Evolutionary conservation across 345 rosid species (phyloP).

Genomic region (Lepidium sativum): DNA sequence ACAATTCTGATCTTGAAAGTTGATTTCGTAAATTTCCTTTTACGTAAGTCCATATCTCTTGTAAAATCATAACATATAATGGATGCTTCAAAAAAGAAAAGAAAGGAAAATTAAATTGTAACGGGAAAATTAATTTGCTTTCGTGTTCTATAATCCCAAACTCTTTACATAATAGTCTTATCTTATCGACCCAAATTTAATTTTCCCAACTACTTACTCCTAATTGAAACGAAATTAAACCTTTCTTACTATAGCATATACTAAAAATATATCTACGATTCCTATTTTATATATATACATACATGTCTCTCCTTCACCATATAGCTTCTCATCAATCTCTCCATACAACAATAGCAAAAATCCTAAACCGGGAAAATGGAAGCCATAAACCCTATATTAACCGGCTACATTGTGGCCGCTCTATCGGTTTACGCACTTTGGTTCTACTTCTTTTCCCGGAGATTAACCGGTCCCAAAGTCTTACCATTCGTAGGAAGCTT

Average conservation of each 20-base stretch:
- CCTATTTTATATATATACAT: conserved; percentile 1
- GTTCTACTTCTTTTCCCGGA: conserved; percentile 60
- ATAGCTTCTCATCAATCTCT: conserved; percentile 1
- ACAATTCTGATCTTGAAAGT: background rate
- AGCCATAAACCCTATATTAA: conserved; percentile 16
- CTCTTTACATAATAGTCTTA: conserved; percentile 22
- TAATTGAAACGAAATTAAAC: conserved; percentile 21
- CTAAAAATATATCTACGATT: background rate
- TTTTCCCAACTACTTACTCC: conserved; percentile 68
- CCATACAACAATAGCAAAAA: conserved; percentile 5
- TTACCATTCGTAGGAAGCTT: conserved; percentile 76
- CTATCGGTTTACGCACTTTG: conserved; percentile 51
- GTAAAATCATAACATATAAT: background rate
- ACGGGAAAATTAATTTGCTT: conserved; percentile 6
- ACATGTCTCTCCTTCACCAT: conserved; percentile 14
- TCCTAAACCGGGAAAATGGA: conserved; percentile 40
- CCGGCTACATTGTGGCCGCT: conserved; percentile 32
- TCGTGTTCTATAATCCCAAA: conserved; percentile 18
- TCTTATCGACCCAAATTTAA: conserved; percentile 41
- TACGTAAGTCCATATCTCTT: background rate
- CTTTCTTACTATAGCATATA: conserved; percentile 22
- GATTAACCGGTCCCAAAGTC: conserved; percentile 58
- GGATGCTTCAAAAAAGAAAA: background rate
- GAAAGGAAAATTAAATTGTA: background rate
- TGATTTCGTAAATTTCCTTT: background rate